A percentile compares a stretch with the other conserved stretches of the same genome.
These are phyloP conservation scores for Pterulicium gracile DNA, from an alignment of 1,284 basidiomycete species.

Conservation along the genomic window DNA sequence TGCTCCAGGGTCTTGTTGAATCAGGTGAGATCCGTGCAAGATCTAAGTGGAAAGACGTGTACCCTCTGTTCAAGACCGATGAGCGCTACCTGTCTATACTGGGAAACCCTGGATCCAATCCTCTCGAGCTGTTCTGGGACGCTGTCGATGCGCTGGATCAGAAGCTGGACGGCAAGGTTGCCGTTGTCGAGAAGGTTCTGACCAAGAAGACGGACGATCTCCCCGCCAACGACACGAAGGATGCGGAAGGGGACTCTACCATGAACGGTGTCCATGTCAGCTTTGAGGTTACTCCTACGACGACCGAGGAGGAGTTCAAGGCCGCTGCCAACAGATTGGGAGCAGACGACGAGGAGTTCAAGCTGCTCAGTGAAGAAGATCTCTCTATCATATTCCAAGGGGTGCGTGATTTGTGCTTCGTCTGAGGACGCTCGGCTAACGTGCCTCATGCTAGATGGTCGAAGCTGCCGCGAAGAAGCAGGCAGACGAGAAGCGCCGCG, in stretches of 20 bases:
- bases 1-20: constrained; percentile 62
- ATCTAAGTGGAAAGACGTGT: constrained; percentile 87
- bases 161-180: constrained; percentile 70
- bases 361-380: constrained; percentile 40
- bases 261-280: constrained; percentile 17
- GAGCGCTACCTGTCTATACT: constrained; percentile 78
- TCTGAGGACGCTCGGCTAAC: constrained; percentile 7
- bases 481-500: constrained; percentile 70
- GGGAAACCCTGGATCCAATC: constrained; percentile 87
- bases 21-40: constrained; percentile 67
- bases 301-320: constrained; percentile 49
- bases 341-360: constrained; percentile 32
- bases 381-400: constrained; percentile 53
- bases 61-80: constrained; percentile 68
- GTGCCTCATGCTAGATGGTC: constrained; percentile 43
- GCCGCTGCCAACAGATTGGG: constrained; percentile 36
- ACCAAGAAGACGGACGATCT: constrained; percentile 25
- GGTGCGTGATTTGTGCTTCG: constrained; percentile 31
- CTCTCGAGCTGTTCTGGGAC: constrained; percentile 96
- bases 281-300: constrained; percentile 45
- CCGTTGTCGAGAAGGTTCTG: constrained; percentile 49
- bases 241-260: constrained; percentile 24
- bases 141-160: constrained; percentile 80
- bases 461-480: constrained; percentile 61
- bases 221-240: constrained; percentile 19